Evolutionary conservation across 345 rosid genomes (phyloP).

Genomic region (Melaleuca quinquenervia): DNA sequence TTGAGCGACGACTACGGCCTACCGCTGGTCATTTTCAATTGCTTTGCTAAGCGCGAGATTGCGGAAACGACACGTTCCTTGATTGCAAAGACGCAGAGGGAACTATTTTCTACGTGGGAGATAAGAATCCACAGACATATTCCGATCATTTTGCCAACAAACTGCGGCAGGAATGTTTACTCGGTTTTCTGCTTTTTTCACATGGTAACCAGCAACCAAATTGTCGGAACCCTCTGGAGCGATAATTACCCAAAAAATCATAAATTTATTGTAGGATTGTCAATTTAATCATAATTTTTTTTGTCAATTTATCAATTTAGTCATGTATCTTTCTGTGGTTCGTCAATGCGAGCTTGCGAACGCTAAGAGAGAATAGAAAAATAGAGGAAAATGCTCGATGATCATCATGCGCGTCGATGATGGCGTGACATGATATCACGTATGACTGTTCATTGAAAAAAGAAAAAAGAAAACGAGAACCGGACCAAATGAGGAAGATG

Average conservation of each 20-base stretch:
- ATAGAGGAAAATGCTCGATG: neutral
- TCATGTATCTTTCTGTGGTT: neutral
- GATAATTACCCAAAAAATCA: neutral
- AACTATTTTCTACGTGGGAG: neutral
- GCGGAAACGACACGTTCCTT: neutral
- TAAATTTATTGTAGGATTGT: rapidly evolving
- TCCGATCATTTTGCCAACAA: neutral
- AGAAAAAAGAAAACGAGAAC: neutral
- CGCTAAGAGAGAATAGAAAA: neutral
- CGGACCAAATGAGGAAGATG: neutral
- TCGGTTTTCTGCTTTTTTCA: neutral
- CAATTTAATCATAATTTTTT: neutral
- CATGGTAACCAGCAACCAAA: neutral
- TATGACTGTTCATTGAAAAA: neutral
- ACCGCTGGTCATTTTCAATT: neutral
- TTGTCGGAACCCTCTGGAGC: rapidly evolving
- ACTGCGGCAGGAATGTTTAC: neutral
- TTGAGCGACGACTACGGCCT: neutral
- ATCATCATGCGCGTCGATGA: neutral
- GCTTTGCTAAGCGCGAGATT: neutral
- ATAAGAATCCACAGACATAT: neutral
- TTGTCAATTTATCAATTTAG: neutral
- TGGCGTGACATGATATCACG: neutral
- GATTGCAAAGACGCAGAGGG: neutral
- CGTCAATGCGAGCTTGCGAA: neutral